A percentile compares a stretch with the other conserved stretches of the same genome.
Evolutionary conservation across 129 eudicot genomes (phyloP).

Genomic region (Artemisia tridentata): DNA sequence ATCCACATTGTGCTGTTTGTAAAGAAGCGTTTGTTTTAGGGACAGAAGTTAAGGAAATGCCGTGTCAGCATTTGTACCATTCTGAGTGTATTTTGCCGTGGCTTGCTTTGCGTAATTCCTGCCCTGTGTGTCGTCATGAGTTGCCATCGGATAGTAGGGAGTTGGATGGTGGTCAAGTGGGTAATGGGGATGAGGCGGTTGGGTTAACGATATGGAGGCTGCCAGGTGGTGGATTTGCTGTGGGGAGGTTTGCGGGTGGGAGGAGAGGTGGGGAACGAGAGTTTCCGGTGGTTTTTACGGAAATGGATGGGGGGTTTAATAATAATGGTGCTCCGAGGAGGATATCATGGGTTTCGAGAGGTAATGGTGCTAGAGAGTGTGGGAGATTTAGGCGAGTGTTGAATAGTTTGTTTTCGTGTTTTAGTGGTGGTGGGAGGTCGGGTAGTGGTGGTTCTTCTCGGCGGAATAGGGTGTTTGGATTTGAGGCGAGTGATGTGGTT

Average conservation of each 20-base stretch:
- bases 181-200: slow-evolving; percentile 55
- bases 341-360: slow-evolving; percentile 81
- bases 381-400: slow-evolving; percentile 59
- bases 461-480: slow-evolving; percentile 18
- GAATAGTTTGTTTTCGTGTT: slow-evolving; percentile 62
- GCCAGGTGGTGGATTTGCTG: slow-evolving; percentile 97
- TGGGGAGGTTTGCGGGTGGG: slow-evolving; percentile 88
- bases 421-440: slow-evolving; percentile 41
- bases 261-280: slow-evolving; percentile 82
- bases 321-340: slow-evolving; percentile 73
- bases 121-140: slow-evolving; percentile 90
- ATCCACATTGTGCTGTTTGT: slow-evolving; percentile 79
- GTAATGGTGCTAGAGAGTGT: slow-evolving; percentile 49
- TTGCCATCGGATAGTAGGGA: slow-evolving; percentile 52
- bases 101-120: slow-evolving; percentile 72
- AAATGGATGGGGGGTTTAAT: slow-evolving; percentile 89
- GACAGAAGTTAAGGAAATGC: slow-evolving; percentile 69
- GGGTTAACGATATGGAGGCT: slow-evolving; percentile 92
- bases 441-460: slow-evolving; percentile 35
- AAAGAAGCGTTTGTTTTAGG: slow-evolving; percentile 76
- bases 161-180: slow-evolving; percentile 18
- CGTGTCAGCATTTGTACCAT: slow-evolving; percentile 87
- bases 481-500: slow-evolving; percentile 8
- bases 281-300: slow-evolving; percentile 83
- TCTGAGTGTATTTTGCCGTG: slow-evolving; percentile 82